phyloP scores from a whole-genome alignment of 2,329 filamentous ascomycete species.

The Aspergillus sp. region DNA sequence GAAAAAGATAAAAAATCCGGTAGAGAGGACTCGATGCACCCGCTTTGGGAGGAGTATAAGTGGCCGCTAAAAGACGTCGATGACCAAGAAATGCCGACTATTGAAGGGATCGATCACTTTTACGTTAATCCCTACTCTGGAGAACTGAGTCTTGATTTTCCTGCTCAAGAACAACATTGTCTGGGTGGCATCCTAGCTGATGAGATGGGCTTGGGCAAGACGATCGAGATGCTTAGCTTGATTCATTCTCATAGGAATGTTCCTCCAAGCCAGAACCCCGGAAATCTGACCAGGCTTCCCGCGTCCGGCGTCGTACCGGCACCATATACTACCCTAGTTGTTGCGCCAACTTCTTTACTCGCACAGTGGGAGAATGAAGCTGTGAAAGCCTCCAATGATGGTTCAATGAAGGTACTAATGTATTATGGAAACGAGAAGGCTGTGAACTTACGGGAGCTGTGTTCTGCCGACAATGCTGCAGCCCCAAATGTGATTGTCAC shows the following conservation, averaged over 20 bases:
- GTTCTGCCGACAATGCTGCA: constrained; percentile 70
- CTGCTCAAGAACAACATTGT: constrained; percentile 90
- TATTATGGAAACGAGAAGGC: constrained; percentile 91
- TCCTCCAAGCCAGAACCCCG: constrained; percentile 48
- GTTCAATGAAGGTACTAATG: constrained; percentile 78
- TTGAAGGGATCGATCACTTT: constrained; percentile 70
- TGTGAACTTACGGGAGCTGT: constrained; percentile 74
- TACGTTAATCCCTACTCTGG: constrained; percentile 98
- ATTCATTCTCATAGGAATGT: constrained; percentile 79
- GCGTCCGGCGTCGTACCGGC: constrained; percentile 63
- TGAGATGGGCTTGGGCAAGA: constrained; percentile 96
- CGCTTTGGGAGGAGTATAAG: constrained; percentile 91
- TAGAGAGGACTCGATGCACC: constrained; percentile 84
- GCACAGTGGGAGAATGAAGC: constrained; percentile 97
- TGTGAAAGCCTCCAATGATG: constrained; percentile 81
- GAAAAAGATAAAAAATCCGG: constrained; percentile 75
- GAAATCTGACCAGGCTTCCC: constrained; percentile 62
- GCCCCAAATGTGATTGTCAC: constrained; percentile 93
- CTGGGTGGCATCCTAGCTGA: constrained; percentile 91
- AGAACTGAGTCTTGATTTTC: constrained; percentile 87
- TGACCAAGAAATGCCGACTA: constrained; percentile 67
- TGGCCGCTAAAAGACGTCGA: constrained; percentile 90
- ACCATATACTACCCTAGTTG: constrained; percentile 85
- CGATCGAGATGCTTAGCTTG: constrained; percentile 95
- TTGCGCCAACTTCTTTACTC: constrained; percentile 97